Evolutionary conservation across 352 stramenopile genomes (phyloP).

Genomic region (Aphanomyces astaci): DNA sequence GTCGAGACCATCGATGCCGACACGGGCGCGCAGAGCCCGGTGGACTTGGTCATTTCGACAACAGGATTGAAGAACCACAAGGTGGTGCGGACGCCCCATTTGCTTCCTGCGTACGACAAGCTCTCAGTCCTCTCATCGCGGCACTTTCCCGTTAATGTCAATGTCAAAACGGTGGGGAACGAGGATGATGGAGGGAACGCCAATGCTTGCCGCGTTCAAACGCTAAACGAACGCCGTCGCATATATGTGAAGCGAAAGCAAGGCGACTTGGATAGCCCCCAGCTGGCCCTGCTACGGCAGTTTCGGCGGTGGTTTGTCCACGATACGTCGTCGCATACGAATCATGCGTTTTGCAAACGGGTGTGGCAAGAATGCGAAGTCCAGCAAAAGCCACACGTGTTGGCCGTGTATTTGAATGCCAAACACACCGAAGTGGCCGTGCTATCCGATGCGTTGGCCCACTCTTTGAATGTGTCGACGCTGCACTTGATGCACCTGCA

Average conservation of each 20-base stretch:
- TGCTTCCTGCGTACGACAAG: slow-evolving; percentile 54
- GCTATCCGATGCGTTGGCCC: neutral
- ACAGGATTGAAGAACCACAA: slow-evolving; percentile 21
- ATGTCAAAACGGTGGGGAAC: no score
- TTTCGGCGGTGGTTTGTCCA: slow-evolving; percentile 1
- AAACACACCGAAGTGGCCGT: neutral
- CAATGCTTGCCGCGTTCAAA: neutral
- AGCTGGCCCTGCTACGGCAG: neutral
- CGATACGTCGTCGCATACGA: neutral
- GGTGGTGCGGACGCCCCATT: slow-evolving; percentile 49
- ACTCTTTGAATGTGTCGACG: slow-evolving; percentile 1
- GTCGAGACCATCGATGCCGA: slow-evolving; percentile 74
- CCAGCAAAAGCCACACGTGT: slow-evolving; percentile 2
- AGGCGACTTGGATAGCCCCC: neutral
- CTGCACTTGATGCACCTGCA: slow-evolving; percentile 14
- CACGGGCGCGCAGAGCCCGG: slow-evolving; percentile 36
- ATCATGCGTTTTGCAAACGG: slow-evolving; percentile 1
- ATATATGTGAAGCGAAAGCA: slow-evolving; percentile 3
- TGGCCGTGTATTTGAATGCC: slow-evolving; percentile 2
- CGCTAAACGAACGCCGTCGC: neutral
- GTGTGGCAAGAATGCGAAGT: slow-evolving; percentile 1
- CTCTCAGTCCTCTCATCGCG: slow-evolving; percentile 38
- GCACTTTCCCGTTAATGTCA: slow-evolving; percentile 73
- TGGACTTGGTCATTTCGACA: slow-evolving; percentile 43
- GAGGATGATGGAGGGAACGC: neutral